Evolutionary conservation across 345 rosid genomes (phyloP).

Genomic region (Eutrema heterophyllum): DNA sequence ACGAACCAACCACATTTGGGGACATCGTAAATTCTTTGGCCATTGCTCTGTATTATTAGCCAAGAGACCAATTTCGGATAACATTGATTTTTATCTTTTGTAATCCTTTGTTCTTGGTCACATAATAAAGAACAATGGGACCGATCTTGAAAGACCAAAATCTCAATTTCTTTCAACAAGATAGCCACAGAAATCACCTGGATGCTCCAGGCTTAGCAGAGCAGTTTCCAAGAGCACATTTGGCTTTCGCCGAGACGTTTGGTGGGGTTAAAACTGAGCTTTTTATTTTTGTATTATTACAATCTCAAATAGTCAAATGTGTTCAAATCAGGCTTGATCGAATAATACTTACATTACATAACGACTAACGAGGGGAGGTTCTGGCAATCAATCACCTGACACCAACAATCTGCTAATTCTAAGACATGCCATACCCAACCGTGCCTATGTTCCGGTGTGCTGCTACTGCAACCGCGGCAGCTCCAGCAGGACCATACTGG

Average conservation of each 20-base stretch:
- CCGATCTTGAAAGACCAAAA: neutral
- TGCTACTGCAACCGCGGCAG: constrained; percentile 74
- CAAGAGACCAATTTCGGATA: neutral
- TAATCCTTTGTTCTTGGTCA: neutral
- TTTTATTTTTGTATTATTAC: constrained; percentile 18
- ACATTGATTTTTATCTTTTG: neutral
- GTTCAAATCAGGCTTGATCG: constrained; percentile 28
- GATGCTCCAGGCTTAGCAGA: neutral
- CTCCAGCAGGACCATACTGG: constrained; percentile 72
- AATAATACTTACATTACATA: constrained; percentile 28
- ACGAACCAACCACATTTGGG: constrained; percentile 8
- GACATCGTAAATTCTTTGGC: neutral
- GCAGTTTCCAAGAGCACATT: neutral
- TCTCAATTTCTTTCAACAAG: neutral
- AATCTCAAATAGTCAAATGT: constrained; percentile 17
- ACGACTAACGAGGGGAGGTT: constrained; percentile 9
- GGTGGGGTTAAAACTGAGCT: constrained; percentile 15
- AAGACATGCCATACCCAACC: constrained; percentile 45
- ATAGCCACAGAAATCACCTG: neutral
- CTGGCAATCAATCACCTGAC: constrained; percentile 18
- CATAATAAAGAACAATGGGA: neutral
- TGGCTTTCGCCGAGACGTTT: neutral
- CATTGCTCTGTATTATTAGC: neutral
- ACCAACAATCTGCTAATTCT: constrained; percentile 23
- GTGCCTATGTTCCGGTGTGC: constrained; percentile 66